Evolutionary conservation across 2,329 filamentous ascomycete species (phyloP).

Genomic region (Metarhizium sp.): DNA sequence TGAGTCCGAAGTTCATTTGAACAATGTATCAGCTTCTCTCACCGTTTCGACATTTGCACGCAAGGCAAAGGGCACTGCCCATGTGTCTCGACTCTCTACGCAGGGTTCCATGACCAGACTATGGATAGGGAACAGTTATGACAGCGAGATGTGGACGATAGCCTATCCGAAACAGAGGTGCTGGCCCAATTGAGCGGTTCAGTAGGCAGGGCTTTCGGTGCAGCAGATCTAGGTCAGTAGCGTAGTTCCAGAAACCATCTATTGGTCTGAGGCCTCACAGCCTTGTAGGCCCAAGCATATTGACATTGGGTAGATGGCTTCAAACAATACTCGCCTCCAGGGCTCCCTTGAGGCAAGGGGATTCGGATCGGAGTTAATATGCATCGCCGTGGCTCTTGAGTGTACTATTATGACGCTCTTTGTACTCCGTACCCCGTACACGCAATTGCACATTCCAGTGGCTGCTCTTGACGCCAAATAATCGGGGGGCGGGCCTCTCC

Average conservation of each 20-base stretch:
- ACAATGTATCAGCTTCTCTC: no score
- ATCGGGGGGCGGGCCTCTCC: not conserved
- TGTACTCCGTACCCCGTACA: no score
- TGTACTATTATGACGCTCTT: not conserved
- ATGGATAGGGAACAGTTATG: no score
- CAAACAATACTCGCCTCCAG: not conserved
- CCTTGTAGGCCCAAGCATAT: not conserved
- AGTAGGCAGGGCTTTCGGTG: not conserved
- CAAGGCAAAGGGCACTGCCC: no score
- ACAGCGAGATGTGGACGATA: no score
- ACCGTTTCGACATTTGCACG: no score
- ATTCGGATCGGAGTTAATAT: not conserved
- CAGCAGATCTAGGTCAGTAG: not conserved
- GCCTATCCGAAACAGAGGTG: no score
- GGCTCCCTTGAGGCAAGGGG: not conserved
- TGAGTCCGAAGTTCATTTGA: no score
- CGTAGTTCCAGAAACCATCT: not conserved
- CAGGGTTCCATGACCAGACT: no score
- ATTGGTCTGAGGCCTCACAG: not conserved
- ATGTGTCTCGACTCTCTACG: no score
- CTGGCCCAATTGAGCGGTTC: not conserved
- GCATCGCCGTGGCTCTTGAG: not conserved
- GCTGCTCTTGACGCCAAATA: not conserved
- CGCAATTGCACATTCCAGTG: not conserved
- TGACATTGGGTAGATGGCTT: not conserved